Conservation (phyloP, 495 filamentous ascomycete genomes). For the Neurospora sp. region DNA sequence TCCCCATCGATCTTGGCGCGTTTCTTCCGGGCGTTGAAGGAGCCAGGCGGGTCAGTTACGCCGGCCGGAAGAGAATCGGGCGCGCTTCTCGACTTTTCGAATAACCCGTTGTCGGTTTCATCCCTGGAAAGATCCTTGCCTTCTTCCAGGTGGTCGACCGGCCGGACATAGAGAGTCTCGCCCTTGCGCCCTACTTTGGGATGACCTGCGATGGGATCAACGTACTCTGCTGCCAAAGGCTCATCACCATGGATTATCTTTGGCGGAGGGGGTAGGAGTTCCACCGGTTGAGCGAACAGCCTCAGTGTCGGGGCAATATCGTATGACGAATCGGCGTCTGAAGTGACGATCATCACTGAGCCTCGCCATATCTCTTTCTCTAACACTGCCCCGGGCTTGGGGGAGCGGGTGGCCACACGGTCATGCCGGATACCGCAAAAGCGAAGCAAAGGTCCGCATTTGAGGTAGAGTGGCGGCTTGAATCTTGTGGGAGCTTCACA, state of each 20-base stretch:
- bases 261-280: slow-evolving; percentile 74
- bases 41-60: slow-evolving; percentile 28
- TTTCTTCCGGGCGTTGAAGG: slow-evolving; percentile 37
- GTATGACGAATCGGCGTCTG: slow-evolving; percentile 71
- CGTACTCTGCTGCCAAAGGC: slow-evolving; percentile 64
- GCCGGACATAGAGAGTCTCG: slow-evolving; percentile 70
- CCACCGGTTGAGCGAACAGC: slow-evolving; percentile 77
- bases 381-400: slow-evolving; percentile 24
- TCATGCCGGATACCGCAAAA: slow-evolving; percentile 73
- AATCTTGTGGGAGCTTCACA: slow-evolving; percentile 54
- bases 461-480: slow-evolving; percentile 71
- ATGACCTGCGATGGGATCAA: slow-evolving; percentile 81
- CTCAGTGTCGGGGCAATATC: slow-evolving; percentile 66
- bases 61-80: slow-evolving; percentile 25
- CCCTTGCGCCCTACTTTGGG: slow-evolving; percentile 74
- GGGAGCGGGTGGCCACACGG: slow-evolving; percentile 20
- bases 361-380: slow-evolving; percentile 83
- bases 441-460: slow-evolving; percentile 80
- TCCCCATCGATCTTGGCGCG: slow-evolving; percentile 55
- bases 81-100: slow-evolving; percentile 43
- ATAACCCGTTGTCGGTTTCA: slow-evolving; percentile 74
- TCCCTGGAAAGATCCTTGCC: slow-evolving; percentile 60
- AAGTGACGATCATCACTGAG: slow-evolving; percentile 86
- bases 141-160: slow-evolving; percentile 71
- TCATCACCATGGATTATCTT: slow-evolving; percentile 53